Percentiles rank a stretch among this genome's conserved stretches.
These are phyloP conservation scores for Wickerhamiella domercqiae DNA, from an alignment of 805 yeast genomes.

Conservation along the genomic window DNA sequence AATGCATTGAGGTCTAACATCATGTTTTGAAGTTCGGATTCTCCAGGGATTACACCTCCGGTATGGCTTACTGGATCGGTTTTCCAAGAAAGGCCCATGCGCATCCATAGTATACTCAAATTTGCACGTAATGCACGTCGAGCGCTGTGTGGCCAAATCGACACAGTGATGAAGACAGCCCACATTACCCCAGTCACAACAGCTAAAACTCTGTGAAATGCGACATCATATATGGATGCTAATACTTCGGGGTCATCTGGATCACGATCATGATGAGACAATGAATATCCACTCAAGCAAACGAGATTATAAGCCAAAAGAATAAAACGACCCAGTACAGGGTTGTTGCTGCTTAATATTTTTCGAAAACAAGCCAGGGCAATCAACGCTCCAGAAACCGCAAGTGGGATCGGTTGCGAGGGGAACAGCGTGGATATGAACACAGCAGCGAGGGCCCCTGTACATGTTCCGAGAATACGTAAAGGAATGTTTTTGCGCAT, in stretches of 20 bases:
- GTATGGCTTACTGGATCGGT: conserved; percentile 36
- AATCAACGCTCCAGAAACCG: conserved; percentile 31
- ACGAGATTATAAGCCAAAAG: conserved; percentile 65
- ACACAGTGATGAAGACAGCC: conserved; percentile 56
- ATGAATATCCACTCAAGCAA: conserved; percentile 57
- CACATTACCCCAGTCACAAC: conserved; percentile 61
- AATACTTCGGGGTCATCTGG: conserved; percentile 52
- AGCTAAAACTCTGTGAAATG: conserved; percentile 59
- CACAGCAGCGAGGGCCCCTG: conserved; percentile 54
- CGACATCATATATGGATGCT: conserved; percentile 57
- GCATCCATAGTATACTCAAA: conserved; percentile 54
- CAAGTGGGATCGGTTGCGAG: conserved; percentile 39
- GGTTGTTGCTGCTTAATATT: conserved; percentile 35
- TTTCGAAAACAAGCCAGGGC: conserved; percentile 33
- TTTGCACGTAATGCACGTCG: conserved; percentile 51
- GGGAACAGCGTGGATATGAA: conserved; percentile 27
- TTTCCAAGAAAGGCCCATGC: conserved; percentile 72
- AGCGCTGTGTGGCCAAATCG: conserved; percentile 63
- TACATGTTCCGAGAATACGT: conserved; percentile 49
- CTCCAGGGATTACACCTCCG: conserved; percentile 20
- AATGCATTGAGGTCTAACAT: conserved; percentile 45
- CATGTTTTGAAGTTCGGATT: conserved; percentile 34
- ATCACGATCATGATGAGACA: conserved; percentile 39
- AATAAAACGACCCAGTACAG: conserved; percentile 36
- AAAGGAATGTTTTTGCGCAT: conserved; percentile 49